Conservation (phyloP, 164 flowering plant genomes). For the Nymphaea colorata region DNA sequence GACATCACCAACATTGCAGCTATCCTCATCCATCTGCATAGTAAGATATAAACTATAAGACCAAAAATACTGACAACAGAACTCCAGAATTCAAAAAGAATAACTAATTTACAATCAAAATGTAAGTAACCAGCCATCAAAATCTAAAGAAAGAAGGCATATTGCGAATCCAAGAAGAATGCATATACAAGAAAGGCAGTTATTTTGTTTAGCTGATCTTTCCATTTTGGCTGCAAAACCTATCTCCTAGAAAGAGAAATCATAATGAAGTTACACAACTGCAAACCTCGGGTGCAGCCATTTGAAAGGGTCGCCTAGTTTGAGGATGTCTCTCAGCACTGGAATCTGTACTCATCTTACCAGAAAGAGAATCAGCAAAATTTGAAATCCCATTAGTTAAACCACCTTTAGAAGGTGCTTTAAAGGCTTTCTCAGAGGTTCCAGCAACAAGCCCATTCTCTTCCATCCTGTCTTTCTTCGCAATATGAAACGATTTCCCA, state of each 20-base stretch:
- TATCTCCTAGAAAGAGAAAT: background rate
- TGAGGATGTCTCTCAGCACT: conserved; percentile 15
- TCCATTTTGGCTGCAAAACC: background rate
- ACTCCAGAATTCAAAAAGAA: background rate
- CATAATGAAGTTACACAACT: no score
- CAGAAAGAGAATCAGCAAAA: conserved; percentile 11
- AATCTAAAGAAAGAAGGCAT: background rate
- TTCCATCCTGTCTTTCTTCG: conserved; percentile 18
- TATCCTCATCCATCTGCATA: conserved; percentile 60
- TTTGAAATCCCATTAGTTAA: conserved; percentile 5
- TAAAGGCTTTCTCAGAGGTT: background rate
- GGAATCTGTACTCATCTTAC: conserved; percentile 13
- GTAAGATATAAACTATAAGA: conserved; percentile 31
- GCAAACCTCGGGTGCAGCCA: conserved; percentile 87
- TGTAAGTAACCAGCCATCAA: background rate
- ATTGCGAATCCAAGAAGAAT: background rate
- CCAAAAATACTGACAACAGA: background rate
- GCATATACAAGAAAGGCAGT: background rate
- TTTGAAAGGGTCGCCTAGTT: conserved; percentile 53
- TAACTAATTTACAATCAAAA: no score
- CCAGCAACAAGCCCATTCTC: conserved; percentile 24
- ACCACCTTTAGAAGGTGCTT: conserved; percentile 11
- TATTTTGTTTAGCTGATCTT: background rate
- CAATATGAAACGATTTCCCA: conserved; percentile 1
- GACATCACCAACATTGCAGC: conserved; percentile 12